A percentile compares a stretch with the other conserved stretches of the same genome.
These are phyloP conservation scores for Globisporangium lucens DNA, from an alignment of 352 stramenopile species.

Conservation along the genomic window DNA sequence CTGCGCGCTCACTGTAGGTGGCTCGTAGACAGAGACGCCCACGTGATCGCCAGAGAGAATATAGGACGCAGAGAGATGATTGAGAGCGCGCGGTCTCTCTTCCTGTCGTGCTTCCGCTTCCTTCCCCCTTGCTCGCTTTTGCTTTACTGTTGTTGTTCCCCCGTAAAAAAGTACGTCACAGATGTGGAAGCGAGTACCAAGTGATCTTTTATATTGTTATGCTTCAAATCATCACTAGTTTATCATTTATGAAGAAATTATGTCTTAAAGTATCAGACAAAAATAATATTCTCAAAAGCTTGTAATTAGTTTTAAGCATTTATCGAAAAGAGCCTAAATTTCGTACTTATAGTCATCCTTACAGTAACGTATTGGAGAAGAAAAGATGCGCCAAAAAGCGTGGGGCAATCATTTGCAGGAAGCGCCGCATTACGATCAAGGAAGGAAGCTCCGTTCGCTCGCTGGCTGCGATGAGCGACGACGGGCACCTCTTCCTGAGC, in stretches of 20 bases:
- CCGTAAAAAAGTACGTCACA: background rate
- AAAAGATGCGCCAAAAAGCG: background rate
- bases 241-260: background rate
- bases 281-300: background rate
- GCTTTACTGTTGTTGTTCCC: background rate
- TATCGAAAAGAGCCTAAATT: background rate
- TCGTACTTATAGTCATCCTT: background rate
- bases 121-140: background rate
- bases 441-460: background rate
- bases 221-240: too few relatives aligned
- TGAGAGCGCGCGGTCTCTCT: background rate
- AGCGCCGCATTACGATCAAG: background rate
- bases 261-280: too few relatives aligned
- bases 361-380: background rate
- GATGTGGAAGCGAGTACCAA: background rate
- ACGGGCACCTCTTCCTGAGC: slow-evolving; percentile 62
- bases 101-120: background rate
- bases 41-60: background rate
- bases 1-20: background rate
- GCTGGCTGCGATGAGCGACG: slow-evolving; percentile 21
- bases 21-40: background rate
- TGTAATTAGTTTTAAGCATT: background rate
- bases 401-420: background rate
- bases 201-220: background rate
- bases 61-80: background rate